Conservation (phyloP, 129 eudicot species). For the Logfia minima region DNA sequence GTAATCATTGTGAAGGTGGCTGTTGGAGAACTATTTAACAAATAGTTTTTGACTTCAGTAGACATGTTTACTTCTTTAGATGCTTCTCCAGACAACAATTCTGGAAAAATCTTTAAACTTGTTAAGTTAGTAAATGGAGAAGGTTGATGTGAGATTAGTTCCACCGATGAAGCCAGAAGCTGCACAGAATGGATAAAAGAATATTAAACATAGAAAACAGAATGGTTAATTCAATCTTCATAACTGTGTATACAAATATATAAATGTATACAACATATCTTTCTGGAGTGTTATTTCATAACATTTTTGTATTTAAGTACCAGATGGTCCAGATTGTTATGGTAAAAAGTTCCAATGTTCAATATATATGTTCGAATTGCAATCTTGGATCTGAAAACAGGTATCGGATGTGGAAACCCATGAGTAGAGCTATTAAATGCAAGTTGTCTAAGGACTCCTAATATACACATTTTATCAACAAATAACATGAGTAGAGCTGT, state of each 20-base stretch:
- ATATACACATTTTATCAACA: background rate
- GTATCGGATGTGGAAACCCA: too few relatives aligned
- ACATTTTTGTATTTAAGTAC: background rate
- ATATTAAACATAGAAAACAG: background rate
- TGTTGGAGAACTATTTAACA: conserved; percentile 2
- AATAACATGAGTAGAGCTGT: too few relatives aligned
- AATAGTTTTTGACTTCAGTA: conserved; percentile 14
- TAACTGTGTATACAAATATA: background rate
- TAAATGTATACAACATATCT: background rate
- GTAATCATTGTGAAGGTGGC: conserved; percentile 13
- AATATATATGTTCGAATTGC: too few relatives aligned
- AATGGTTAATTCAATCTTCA: background rate
- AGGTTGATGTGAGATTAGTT: conserved; percentile 2
- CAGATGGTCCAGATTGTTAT: background rate
- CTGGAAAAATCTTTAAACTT: background rate
- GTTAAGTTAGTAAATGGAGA: background rate
- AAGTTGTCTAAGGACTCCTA: too few relatives aligned
- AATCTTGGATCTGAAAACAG: too few relatives aligned
- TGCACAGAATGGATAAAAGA: background rate
- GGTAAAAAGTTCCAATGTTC: background rate
- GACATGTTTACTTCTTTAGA: background rate
- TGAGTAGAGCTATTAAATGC: too few relatives aligned
- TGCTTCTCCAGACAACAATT: background rate
- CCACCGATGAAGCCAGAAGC: background rate
- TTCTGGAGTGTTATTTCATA: background rate